Percentiles rank a stretch among this genome's conserved stretches.
These are phyloP conservation scores for Leccinum olivaceoglutinosum DNA, from an alignment of 1,284 basidiomycete species.

Conservation along the genomic window DNA sequence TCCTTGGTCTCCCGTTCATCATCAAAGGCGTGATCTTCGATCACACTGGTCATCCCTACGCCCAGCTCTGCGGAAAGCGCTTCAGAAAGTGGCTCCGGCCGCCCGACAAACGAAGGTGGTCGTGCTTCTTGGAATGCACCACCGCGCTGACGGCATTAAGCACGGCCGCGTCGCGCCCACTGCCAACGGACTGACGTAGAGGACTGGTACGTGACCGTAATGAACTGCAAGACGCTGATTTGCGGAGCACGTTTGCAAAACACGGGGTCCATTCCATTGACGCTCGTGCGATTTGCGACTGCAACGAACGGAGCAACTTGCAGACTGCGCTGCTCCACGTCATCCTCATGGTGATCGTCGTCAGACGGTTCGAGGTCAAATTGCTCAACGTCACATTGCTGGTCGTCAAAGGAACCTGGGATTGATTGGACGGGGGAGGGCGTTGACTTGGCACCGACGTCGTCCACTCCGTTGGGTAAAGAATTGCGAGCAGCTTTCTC, in stretches of 20 bases:
- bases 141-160: conserved; percentile 49
- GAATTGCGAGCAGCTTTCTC: conserved; percentile 51
- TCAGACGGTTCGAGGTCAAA: conserved; percentile 26
- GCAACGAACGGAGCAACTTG: conserved; percentile 35
- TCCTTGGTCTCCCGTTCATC: conserved; percentile 55
- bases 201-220: conserved; percentile 47
- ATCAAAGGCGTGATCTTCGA: conserved; percentile 37
- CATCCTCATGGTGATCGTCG: conserved; percentile 37
- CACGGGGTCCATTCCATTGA: conserved; percentile 80
- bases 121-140: conserved; percentile 62
- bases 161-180: conserved; percentile 40
- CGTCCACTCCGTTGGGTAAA: conserved; percentile 45
- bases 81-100: conserved; percentile 52
- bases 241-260: conserved; percentile 75
- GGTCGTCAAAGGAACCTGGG: conserved; percentile 34
- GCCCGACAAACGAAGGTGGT: conserved; percentile 62
- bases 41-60: conserved; percentile 43
- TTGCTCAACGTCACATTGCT: conserved; percentile 34
- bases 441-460: conserved; percentile 32
- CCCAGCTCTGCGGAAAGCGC: conserved; percentile 54
- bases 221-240: conserved; percentile 52
- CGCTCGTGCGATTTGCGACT: conserved; percentile 54
- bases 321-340: conserved; percentile 31
- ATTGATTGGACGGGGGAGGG: conserved; percentile 50
- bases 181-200: conserved; percentile 46